Conservation (phyloP, 1,284 basidiomycete species). For the Melampsora americana region DNA sequence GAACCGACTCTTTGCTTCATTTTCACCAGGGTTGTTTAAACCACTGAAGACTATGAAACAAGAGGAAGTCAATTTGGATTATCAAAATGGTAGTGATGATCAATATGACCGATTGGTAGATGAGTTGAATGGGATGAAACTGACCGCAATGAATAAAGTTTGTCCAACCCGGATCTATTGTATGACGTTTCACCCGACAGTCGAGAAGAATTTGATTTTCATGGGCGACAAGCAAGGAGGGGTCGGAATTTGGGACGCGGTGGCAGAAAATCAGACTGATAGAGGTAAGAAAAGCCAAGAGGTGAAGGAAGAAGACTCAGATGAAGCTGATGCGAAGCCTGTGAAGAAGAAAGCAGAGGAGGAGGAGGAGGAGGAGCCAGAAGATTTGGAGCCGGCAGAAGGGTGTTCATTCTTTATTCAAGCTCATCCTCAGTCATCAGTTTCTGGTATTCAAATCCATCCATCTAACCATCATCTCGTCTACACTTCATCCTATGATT, state of each 20-base stretch:
- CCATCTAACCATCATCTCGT: constrained; percentile 21
- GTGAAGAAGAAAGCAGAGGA: constrained; percentile 19
- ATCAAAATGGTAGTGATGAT: constrained; percentile 16
- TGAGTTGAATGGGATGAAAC: constrained; percentile 4
- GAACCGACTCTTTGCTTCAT: neutral
- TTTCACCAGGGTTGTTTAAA: constrained; percentile 7
- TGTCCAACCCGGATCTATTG: constrained; percentile 40
- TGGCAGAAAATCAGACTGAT: neutral
- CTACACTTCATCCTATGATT: constrained; percentile 27
- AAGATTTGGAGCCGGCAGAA: neutral
- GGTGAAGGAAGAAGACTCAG: constrained; percentile 7
- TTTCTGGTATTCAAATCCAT: constrained; percentile 29
- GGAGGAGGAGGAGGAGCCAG: constrained; percentile 5
- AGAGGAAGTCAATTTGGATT: constrained; percentile 38
- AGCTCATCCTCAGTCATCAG: constrained; percentile 28
- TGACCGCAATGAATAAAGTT: constrained; percentile 13
- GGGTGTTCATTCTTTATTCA: constrained; percentile 27
- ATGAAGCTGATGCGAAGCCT: constrained; percentile 13
- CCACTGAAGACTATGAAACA: constrained; percentile 28
- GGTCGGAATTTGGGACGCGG: constrained; percentile 31
- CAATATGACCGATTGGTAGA: constrained; percentile 13
- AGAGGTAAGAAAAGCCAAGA: neutral
- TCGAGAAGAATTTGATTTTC: constrained; percentile 14
- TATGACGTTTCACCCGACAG: constrained; percentile 33
- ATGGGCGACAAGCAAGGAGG: constrained; percentile 39